Conservation (phyloP, 31 red algal genomes). For the Pterothamnion heteromorphum region DNA sequence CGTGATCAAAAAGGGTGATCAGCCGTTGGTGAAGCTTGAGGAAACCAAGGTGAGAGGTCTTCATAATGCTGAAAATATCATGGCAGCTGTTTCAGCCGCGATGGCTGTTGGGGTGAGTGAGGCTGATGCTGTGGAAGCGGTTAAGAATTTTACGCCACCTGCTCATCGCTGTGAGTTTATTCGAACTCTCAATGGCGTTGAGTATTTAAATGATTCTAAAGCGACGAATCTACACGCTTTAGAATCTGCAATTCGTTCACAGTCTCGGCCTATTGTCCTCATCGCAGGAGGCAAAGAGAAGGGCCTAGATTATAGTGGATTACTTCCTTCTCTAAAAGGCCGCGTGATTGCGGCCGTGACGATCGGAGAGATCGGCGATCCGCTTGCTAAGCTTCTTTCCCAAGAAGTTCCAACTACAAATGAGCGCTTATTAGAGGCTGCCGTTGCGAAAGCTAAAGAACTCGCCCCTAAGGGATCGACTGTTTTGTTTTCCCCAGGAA, state of each 20-base stretch:
- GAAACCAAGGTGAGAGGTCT: slow-evolving; percentile 9
- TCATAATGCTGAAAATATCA: slow-evolving; percentile 35
- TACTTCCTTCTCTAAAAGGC: not conserved
- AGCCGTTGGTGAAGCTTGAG: not conserved
- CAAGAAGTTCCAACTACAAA: not conserved
- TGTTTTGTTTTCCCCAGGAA: slow-evolving; percentile 15
- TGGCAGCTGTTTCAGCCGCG: not conserved
- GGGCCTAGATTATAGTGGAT: not conserved
- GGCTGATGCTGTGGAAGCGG: not conserved
- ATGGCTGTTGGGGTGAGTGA: not conserved
- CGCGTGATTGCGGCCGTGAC: not conserved
- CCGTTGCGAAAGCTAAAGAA: not conserved
- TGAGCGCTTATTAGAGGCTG: not conserved
- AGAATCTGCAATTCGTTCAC: not conserved
- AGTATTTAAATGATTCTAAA: slow-evolving; percentile 41
- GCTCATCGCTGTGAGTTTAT: slow-evolving; percentile 30
- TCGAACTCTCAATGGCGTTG: not conserved
- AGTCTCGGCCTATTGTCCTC: not conserved
- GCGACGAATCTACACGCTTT: slow-evolving; percentile 14
- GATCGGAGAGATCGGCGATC: not conserved
- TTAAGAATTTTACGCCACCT: not conserved
- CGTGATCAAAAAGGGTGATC: not conserved
- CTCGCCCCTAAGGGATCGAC: not conserved
- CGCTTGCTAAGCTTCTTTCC: not conserved
- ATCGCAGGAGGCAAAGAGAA: slow-evolving; percentile 16